Percentiles rank a stretch among this genome's conserved stretches.
Evolutionary conservation across 108 stramenopile genomes (phyloP).

Genomic region (Epithemia pelagica): DNA sequence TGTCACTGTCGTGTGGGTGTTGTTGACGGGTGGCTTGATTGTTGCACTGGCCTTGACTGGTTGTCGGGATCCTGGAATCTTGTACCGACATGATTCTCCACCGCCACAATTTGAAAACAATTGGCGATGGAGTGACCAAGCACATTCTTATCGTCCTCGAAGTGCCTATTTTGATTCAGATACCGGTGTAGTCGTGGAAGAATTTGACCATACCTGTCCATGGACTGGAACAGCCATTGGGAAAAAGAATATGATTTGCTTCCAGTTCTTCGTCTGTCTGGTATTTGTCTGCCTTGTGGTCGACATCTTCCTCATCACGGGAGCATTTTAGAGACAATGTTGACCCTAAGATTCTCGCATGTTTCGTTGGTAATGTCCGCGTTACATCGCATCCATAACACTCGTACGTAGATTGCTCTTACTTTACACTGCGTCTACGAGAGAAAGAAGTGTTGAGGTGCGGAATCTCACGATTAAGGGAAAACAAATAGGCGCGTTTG

Average conservation of each 20-base stretch:
- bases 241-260: constrained; percentile 63
- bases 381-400: no score
- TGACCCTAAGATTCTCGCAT: no score
- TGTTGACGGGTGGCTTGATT: constrained; percentile 28
- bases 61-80: constrained; percentile 60
- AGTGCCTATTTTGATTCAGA: constrained; percentile 80
- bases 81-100: constrained; percentile 25
- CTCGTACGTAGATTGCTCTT: no score
- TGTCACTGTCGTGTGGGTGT: constrained; percentile 22
- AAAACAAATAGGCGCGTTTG: no score
- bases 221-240: constrained; percentile 80
- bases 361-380: no score
- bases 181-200: constrained; percentile 79
- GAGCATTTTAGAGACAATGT: background rate
- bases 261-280: constrained; percentile 60
- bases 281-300: constrained; percentile 30
- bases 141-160: constrained; percentile 70
- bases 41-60: constrained; percentile 38
- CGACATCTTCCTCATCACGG: constrained; percentile 3
- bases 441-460: no score
- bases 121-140: constrained; percentile 82
- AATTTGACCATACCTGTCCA: constrained; percentile 83
- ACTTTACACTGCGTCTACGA: no score
- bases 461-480: no score
- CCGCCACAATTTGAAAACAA: constrained; percentile 19